Conservation (phyloP, 495 filamentous ascomycete species). For the Neurospora pannonica region DNA sequence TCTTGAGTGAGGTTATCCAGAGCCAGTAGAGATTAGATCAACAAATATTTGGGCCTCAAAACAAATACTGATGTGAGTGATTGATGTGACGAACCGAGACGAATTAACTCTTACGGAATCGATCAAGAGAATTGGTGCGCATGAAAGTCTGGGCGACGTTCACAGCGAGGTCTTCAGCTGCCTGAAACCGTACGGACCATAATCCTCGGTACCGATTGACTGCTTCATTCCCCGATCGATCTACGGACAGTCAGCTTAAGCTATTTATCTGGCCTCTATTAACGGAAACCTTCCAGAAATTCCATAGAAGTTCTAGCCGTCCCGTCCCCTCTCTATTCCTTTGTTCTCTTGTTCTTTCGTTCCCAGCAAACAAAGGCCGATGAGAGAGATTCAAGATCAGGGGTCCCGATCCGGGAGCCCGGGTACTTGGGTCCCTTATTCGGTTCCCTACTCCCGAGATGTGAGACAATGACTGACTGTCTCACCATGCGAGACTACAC, state of each 20-base stretch:
- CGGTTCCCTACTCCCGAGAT: no score
- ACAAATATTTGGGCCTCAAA: neutral
- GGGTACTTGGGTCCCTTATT: no score
- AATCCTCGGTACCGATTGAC: neutral
- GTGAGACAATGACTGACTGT: neutral
- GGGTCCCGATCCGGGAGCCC: neutral
- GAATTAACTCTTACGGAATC: neutral
- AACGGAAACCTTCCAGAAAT: neutral
- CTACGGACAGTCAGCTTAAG: neutral
- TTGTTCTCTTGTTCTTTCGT: neutral
- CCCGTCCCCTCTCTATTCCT: neutral
- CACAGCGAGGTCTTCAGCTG: neutral
- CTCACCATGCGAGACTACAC: no score
- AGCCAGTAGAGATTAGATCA: neutral
- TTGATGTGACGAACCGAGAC: neutral
- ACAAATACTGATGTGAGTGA: no score
- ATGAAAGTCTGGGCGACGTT: neutral
- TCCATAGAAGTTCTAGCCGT: neutral
- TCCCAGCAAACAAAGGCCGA: no score
- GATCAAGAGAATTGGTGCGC: no score
- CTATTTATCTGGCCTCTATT: neutral
- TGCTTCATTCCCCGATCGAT: neutral
- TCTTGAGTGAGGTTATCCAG: no score
- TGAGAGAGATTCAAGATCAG: neutral
- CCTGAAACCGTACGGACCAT: neutral